Percentiles rank a stretch among this genome's conserved stretches.
These are phyloP conservation scores for Tricholoma sp. DNA, from an alignment of 768 basidiomycete genomes.

Conservation along the genomic window DNA sequence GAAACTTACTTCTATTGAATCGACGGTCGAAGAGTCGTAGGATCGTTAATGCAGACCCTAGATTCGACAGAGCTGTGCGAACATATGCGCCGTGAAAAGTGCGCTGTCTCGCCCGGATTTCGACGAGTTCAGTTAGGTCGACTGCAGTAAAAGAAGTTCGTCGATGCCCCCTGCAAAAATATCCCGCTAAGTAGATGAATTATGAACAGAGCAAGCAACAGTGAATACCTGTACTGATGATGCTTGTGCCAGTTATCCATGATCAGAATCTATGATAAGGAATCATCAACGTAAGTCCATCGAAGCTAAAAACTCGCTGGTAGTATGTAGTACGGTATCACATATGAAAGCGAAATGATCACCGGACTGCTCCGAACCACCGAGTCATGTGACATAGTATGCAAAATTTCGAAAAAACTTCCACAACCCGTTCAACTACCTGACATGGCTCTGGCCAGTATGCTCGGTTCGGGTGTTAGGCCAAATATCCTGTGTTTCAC, in stretches of 20 bases:
- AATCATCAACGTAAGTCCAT: too few relatives aligned
- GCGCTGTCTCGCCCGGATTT: constrained; percentile 73
- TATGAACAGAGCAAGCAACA: background rate
- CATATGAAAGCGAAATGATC: too few relatives aligned
- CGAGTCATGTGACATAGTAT: background rate
- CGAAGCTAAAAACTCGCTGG: too few relatives aligned
- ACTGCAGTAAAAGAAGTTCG: constrained; percentile 45
- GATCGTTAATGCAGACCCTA: constrained; percentile 71
- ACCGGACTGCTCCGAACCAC: background rate
- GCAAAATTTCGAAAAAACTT: background rate
- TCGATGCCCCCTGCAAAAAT: constrained; percentile 36
- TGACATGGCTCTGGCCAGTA: constrained; percentile 15
- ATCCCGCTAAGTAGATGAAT: background rate
- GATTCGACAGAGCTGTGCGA: constrained; percentile 66
- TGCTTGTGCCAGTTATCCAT: constrained; percentile 1
- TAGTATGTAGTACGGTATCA: too few relatives aligned
- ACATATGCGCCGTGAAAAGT: constrained; percentile 83
- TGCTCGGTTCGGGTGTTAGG: constrained; percentile 12
- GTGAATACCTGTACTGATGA: constrained; percentile 7
- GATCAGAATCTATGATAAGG: too few relatives aligned
- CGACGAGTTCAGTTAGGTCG: constrained; percentile 59
- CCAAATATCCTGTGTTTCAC: constrained; percentile 5
- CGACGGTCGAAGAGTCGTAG: constrained; percentile 73
- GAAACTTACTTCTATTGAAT: constrained; percentile 64
- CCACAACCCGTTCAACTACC: background rate